Conservation (phyloP, 495 filamentous ascomycete species). For the Penicillium desertorum region DNA sequence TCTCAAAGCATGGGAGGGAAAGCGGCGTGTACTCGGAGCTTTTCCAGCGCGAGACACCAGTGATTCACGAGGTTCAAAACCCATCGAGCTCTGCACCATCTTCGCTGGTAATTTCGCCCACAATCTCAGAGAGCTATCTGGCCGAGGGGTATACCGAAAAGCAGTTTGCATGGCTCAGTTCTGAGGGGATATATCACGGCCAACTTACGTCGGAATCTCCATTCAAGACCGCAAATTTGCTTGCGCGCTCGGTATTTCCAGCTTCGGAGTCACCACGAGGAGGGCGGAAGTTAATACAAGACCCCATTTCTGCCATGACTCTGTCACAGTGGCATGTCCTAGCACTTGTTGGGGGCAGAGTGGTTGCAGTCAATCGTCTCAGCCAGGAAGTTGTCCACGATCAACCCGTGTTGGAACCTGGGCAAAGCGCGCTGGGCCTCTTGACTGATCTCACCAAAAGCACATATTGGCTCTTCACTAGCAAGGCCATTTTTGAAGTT, state of each 20-base stretch:
- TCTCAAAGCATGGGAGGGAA: slow-evolving; percentile 62
- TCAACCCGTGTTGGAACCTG: slow-evolving; percentile 78
- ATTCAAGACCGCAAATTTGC: slow-evolving; percentile 72
- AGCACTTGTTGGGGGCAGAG: slow-evolving; percentile 73
- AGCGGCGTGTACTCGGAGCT: slow-evolving; percentile 82
- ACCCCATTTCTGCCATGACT: slow-evolving; percentile 74
- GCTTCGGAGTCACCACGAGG: slow-evolving; percentile 62
- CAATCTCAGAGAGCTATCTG: slow-evolving; percentile 51
- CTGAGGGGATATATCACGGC: slow-evolving; percentile 86
- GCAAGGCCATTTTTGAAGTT: slow-evolving; percentile 87
- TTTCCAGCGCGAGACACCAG: slow-evolving; percentile 81
- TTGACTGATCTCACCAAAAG: slow-evolving; percentile 87
- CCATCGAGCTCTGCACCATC: slow-evolving; percentile 59
- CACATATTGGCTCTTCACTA: slow-evolving; percentile 95
- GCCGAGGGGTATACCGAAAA: slow-evolving; percentile 57
- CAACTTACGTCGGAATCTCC: slow-evolving; percentile 55
- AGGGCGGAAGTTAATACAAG: slow-evolving; percentile 61
- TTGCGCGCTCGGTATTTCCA: slow-evolving; percentile 69
- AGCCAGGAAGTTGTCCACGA: slow-evolving; percentile 83
- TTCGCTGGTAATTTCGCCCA: slow-evolving; percentile 71
- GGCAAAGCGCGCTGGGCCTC: slow-evolving; percentile 74
- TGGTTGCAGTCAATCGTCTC: slow-evolving; percentile 82
- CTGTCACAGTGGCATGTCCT: slow-evolving; percentile 92
- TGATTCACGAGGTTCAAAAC: slow-evolving; percentile 63
- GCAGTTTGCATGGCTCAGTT: slow-evolving; percentile 86